phyloP scores from a whole-genome alignment of 805 yeast species.

The Kodamaea kaohsiungensis region DNA sequence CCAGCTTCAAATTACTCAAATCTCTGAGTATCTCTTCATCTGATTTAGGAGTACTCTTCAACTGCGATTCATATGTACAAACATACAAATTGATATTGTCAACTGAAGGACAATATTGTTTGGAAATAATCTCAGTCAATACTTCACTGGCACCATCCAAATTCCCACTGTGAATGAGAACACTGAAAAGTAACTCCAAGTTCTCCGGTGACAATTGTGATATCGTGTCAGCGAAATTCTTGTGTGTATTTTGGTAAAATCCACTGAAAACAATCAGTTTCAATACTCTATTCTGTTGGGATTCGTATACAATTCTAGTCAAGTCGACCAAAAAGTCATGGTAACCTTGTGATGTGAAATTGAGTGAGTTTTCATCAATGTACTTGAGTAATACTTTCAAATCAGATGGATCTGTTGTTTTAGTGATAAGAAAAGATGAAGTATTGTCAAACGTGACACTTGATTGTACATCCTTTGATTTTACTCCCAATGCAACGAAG shows the following conservation, averaged over 20 bases:
- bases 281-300: slow-evolving; percentile 1
- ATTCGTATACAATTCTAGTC: not conserved
- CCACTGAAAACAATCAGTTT: slow-evolving; percentile 6
- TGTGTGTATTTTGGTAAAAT: slow-evolving; percentile 1
- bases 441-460: slow-evolving; percentile 6
- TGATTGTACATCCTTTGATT: not conserved
- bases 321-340: slow-evolving; percentile 14
- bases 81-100: slow-evolving; percentile 23
- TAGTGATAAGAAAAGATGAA: not conserved
- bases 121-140: slow-evolving; percentile 1
- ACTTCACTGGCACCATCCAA: not conserved
- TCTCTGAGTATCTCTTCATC: slow-evolving; percentile 19
- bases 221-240: not conserved
- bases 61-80: slow-evolving; percentile 14
- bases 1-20: slow-evolving; percentile 26
- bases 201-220: not conserved
- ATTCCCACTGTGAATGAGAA: slow-evolving; percentile 6
- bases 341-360: slow-evolving; percentile 7
- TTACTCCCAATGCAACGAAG: not conserved
- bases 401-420: not conserved
- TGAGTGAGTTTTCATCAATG: slow-evolving; percentile 1
- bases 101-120: slow-evolving; percentile 23
- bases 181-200: slow-evolving; percentile 3
- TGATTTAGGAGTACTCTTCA: slow-evolving; percentile 8
- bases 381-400: slow-evolving; percentile 5